phyloP scores from a whole-genome alignment of 805 yeast genomes.

The Yarrowia yakushimensis region DNA sequence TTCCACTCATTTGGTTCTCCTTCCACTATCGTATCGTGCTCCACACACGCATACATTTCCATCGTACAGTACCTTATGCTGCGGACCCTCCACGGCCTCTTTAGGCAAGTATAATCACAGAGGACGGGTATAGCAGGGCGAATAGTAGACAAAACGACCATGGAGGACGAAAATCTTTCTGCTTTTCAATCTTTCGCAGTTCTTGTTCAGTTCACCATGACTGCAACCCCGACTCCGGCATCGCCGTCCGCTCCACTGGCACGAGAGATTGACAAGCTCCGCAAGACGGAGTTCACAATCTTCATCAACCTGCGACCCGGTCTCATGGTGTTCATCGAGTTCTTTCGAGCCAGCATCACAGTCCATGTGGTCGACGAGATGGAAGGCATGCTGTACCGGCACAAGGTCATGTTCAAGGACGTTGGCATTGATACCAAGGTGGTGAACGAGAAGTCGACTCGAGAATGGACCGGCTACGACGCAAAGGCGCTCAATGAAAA shows the following conservation, averaged over 20 bases:
- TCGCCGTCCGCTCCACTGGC: background rate
- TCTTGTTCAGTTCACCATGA: background rate
- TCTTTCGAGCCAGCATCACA: slow-evolving; percentile 1
- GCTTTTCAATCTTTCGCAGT: background rate
- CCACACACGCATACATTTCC: background rate
- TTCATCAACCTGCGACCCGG: background rate
- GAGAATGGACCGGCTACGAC: slow-evolving; percentile 6
- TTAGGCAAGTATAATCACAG: background rate
- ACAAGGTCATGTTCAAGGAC: slow-evolving; percentile 5
- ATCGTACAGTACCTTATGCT: background rate
- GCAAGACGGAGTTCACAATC: background rate
- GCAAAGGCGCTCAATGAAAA: slow-evolving; percentile 2
- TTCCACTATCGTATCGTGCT: no score
- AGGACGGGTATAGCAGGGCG: background rate
- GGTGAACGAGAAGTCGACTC: background rate
- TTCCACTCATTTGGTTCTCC: background rate
- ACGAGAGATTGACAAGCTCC: background rate
- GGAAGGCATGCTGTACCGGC: slow-evolving; percentile 4
- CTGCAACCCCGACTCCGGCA: background rate
- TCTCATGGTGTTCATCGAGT: slow-evolving; percentile 1
- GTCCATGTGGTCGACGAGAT: background rate
- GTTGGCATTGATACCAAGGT: slow-evolving; percentile 15
- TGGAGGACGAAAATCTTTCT: background rate
- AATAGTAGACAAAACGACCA: background rate
- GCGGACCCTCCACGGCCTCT: background rate